phyloP scores from a whole-genome alignment of 192 early-diverging fungal species.

The Coemansia sp. region DNA sequence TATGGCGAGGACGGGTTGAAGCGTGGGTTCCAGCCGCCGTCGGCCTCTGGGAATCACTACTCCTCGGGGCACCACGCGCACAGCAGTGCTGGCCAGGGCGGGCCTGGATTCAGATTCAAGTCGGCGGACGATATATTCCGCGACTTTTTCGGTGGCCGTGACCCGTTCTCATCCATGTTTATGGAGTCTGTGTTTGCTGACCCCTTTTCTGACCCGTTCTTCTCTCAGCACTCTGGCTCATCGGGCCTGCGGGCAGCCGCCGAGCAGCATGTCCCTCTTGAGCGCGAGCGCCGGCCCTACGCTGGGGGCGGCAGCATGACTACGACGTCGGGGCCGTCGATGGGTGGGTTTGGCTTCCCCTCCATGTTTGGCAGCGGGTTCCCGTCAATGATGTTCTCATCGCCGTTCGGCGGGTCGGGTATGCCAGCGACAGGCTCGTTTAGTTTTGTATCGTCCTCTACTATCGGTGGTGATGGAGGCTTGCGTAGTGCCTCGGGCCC shows the following conservation, averaged over 20 bases:
- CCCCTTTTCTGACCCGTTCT: slow-evolving; percentile 41
- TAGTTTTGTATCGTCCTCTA: slow-evolving; percentile 51
- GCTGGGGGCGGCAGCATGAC: slow-evolving; percentile 11
- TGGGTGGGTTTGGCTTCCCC: slow-evolving; percentile 21
- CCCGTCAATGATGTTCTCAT: slow-evolving; percentile 35
- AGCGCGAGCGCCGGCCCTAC: slow-evolving; percentile 46
- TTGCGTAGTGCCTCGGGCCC: slow-evolving; percentile 34
- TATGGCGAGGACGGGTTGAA: slow-evolving; percentile 47
- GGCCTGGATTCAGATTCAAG: slow-evolving; percentile 27
- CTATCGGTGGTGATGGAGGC: slow-evolving; percentile 29
- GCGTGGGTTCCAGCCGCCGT: slow-evolving; percentile 34
- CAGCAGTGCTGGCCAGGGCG: neutral
- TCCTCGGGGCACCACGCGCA: slow-evolving; percentile 4
- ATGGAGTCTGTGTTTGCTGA: slow-evolving; percentile 32
- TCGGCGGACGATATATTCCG: slow-evolving; percentile 48
- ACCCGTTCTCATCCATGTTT: slow-evolving; percentile 49
- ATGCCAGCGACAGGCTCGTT: slow-evolving; percentile 43
- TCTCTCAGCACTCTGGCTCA: slow-evolving; percentile 24
- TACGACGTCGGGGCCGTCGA: neutral
- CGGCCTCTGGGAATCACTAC: slow-evolving; percentile 3
- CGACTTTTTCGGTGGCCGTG: slow-evolving; percentile 49
- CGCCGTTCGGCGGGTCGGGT: slow-evolving; percentile 16
- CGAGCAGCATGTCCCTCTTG: slow-evolving; percentile 11
- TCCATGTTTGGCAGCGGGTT: slow-evolving; percentile 42
- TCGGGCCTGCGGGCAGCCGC: slow-evolving; percentile 15